Evolutionary conservation across 2,329 filamentous ascomycete genomes (phyloP), one percentile per base, ranked within the genome.

Genomic region (Trichoderma afroharzianum): DNA sequence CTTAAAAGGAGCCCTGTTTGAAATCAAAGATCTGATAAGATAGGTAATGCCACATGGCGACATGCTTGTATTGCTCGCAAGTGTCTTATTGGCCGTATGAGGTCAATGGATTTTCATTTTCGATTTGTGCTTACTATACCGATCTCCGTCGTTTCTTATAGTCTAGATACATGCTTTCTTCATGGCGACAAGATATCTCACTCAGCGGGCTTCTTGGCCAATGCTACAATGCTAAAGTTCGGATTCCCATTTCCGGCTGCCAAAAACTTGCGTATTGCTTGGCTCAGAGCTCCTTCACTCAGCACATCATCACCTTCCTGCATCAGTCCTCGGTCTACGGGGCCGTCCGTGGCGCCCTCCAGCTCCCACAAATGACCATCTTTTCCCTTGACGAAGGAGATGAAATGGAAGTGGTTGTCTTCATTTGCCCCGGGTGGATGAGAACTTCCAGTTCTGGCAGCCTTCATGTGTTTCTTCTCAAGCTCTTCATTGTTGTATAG

Each of bases 351-450:
- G 26, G 86, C 81, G 1, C 94, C 94, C 81, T 97, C 93, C 77
- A 97, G 81, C 82, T 97, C 94, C 90, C 92, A 97, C 55, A 97
- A 78, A 70, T 84, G 84, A 7, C 87, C 86, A 68, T 91, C 88
- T 75, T 87, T 85, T 4, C 83, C 84, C 81, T 92, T 94, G 63
- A 95, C 90, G 78, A 95, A 96, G 55, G 92, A 92, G 50, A 97
- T 91, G 77, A 94, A 97, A 79, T 97, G 93, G 74, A 93, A 84
- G 58, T 92, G 91, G 1, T 90, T 83, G 33, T 85, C 84, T 61
- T 88, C 88, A 14, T 90, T 87, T 12, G 89, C 88, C 21, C 82
- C 77, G 1, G 91, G 91, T 1, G 91, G 87, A 15, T 80, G 80
- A 0, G 92, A 93, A 77, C 93, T 92, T 1, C 94, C 94, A 53